Evolutionary conservation across 768 basidiomycete genomes (phyloP), one percentile per base, ranked within the genome.

Genomic region (Xerocomellus amylosporus): DNA sequence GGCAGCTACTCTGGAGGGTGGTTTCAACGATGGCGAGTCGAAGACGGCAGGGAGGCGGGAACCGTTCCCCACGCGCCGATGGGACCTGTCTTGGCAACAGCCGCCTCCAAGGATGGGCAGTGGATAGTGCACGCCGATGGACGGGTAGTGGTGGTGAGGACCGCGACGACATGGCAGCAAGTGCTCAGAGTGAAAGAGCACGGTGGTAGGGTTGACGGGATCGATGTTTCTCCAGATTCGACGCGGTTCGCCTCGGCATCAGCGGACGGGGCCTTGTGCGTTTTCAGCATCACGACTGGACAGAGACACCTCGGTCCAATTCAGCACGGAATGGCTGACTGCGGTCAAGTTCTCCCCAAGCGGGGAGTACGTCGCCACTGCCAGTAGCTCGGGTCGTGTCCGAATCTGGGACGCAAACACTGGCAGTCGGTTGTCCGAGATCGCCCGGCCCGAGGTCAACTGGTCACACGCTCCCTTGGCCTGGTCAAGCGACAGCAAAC

Each of bases 1-100:
- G 30, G 49, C 49, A 40, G 30, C 30, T 49, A 49, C 39, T 49
- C 49, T 33, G 49, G 49, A 22, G 49, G 39, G 15, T 49, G 49
- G 49, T 41, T 24, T 6, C 39, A 20, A 19, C 19, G 30, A 33
- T 49, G 49, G 49, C 39, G 33, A 13, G 49, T 49, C 14, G 30
- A 40, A 17, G 39, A 49, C 20, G 30, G 39, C 8, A 41, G 10
- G 30, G 49, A 33, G n/a, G 30, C 6, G 7, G 39, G 39, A 15
- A 12, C 30, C 10, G 17, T 41, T 26, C 24, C 37, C 26, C 8
- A 20, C 26, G 1, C 24, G 14, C 47, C 47, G 13, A 39, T 5
- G n/a, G 47, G 37, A 14, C 26, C 37, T 19, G 37, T 49, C 37
- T 15, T 49, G 17, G 36, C n/a, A 4, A n/a, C 14, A 13, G 20